Conservation (phyloP, 805 yeast genomes). For the Kodamaea kakaduensis region DNA sequence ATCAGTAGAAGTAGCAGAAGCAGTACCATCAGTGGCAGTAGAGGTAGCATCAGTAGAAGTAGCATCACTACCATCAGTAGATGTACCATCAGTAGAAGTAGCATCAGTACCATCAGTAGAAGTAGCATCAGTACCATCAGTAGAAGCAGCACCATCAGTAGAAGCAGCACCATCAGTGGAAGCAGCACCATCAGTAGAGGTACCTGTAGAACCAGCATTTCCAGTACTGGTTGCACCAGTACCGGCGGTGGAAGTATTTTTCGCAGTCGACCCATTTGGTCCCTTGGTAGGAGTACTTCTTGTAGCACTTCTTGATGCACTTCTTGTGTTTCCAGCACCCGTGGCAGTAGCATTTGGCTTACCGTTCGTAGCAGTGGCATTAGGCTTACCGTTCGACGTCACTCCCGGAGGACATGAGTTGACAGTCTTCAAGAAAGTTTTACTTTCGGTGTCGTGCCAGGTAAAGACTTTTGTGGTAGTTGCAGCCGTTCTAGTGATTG, state of each 20-base stretch:
- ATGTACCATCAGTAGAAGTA: constrained; percentile 7
- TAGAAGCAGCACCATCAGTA: neutral
- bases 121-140: constrained; percentile 6
- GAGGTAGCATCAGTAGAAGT: constrained; percentile 10
- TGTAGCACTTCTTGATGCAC: too few relatives aligned
- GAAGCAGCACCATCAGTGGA: neutral
- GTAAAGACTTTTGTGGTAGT: constrained; percentile 24
- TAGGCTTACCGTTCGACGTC: neutral
- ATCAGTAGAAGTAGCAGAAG: constrained; percentile 7
- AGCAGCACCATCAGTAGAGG: neutral
- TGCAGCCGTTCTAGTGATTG: constrained; percentile 24
- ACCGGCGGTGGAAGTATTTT: neutral
- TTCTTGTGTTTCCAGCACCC: too few relatives aligned
- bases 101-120: constrained; percentile 11
- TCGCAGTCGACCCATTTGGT: too few relatives aligned
- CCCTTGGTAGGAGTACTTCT: too few relatives aligned
- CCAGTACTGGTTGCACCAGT: neutral
- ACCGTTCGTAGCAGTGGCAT: constrained; percentile 1
- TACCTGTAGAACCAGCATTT: neutral
- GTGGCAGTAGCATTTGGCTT: neutral
- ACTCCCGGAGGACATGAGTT: neutral
- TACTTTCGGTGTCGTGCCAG: constrained; percentile 15
- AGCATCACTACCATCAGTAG: constrained; percentile 10
- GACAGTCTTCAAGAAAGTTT: neutral
- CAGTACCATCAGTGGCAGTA: constrained; percentile 5